Conservation (phyloP, 179 eudicot species). For the Camellia oleifera region DNA sequence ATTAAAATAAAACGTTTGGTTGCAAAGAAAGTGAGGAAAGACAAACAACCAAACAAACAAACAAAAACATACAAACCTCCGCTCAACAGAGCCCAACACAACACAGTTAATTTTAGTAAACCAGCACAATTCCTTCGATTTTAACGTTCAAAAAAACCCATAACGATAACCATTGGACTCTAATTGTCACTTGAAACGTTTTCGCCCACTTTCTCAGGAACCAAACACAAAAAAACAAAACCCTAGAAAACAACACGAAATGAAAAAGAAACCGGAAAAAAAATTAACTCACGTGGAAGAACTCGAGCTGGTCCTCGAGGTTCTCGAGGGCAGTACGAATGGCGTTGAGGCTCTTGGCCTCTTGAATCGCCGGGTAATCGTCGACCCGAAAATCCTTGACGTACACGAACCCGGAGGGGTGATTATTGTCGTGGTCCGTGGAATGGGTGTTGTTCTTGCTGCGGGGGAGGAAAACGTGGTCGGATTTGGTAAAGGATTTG, state of each 20-base stretch:
- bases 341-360: constrained; percentile 76
- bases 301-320: constrained; percentile 67
- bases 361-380: constrained; percentile 57
- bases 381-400: constrained; percentile 44
- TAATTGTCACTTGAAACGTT: no score
- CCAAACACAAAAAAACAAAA: no score
- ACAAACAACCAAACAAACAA: neutral
- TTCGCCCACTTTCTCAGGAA: no score
- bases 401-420: constrained; percentile 54
- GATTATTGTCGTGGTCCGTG: neutral
- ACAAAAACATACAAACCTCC: no score
- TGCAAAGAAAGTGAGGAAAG: neutral
- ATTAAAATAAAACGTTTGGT: neutral
- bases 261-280: neutral
- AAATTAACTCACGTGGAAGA: constrained; percentile 36
- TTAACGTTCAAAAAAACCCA: no score
- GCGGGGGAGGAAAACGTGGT: neutral
- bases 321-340: constrained; percentile 90
- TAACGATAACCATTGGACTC: no score
- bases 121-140: no score
- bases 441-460: neutral
- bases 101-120: no score
- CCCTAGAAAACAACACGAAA: no score
- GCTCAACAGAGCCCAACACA: no score
- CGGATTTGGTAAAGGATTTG: constrained; percentile 34